A percentile compares a stretch with the other conserved stretches of the same genome.
Conservation (phyloP, 352 stramenopile genomes). For the Aphanomyces astaci region DNA sequence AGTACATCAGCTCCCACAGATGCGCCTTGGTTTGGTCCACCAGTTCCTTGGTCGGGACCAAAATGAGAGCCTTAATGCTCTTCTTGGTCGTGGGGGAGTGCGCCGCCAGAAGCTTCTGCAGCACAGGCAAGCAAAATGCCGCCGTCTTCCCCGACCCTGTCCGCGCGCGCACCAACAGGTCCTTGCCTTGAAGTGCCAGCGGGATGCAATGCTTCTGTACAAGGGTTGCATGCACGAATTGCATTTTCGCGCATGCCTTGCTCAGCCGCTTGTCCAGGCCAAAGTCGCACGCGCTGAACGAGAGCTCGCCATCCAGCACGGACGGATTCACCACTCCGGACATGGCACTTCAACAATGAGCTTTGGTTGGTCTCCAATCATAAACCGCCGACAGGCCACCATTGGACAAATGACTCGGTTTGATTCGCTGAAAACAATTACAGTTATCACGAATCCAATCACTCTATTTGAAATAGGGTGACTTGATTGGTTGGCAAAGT, state of each 20-base stretch:
- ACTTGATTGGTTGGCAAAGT: neutral
- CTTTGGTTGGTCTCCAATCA: neutral
- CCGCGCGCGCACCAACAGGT: slow-evolving; percentile 87
- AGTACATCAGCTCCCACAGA: slow-evolving; percentile 94
- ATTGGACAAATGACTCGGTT: neutral
- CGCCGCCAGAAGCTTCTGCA: slow-evolving; percentile 85
- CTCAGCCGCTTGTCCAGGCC: slow-evolving; percentile 87
- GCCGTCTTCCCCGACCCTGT: slow-evolving; percentile 93
- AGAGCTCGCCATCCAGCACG: slow-evolving; percentile 66
- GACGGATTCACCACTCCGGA: slow-evolving; percentile 55
- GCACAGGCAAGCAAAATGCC: slow-evolving; percentile 86
- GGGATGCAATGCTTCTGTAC: slow-evolving; percentile 93
- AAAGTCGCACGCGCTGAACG: slow-evolving; percentile 75
- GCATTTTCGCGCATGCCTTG: slow-evolving; percentile 90
- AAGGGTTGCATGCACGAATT: slow-evolving; percentile 90
- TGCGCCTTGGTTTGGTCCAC: slow-evolving; percentile 90
- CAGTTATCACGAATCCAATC: neutral
- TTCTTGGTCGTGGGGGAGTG: slow-evolving; percentile 28
- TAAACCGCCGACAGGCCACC: neutral
- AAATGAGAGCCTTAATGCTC: slow-evolving; percentile 82
- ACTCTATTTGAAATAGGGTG: neutral
- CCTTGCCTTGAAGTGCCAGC: slow-evolving; percentile 87
- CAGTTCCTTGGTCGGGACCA: slow-evolving; percentile 96
- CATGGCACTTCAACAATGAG: slow-evolving; percentile 20
- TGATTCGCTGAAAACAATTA: neutral